Evolutionary conservation across 208 protist species (phyloP).

Genomic region (Trypanosoma theileri): DNA sequence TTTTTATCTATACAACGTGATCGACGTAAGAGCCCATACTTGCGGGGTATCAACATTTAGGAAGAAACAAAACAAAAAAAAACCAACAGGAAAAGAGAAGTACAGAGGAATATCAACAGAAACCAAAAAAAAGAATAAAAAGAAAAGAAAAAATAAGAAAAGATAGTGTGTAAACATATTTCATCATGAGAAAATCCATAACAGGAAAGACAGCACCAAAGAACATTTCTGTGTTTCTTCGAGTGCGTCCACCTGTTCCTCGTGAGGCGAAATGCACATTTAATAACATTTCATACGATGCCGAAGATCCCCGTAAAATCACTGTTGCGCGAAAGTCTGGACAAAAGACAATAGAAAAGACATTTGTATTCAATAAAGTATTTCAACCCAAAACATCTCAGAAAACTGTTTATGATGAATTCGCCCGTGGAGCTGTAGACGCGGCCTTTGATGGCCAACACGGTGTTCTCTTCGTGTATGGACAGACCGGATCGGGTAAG

Average conservation of each 20-base stretch:
- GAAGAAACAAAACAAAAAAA: conserved; percentile 17
- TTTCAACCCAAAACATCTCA: conserved; percentile 58
- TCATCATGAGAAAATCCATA: conserved; percentile 3
- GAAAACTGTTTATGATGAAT: conserved; percentile 73
- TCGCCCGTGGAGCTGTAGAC: conserved; percentile 78
- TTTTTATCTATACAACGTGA: too few relatives aligned
- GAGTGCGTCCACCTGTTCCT: conserved; percentile 71
- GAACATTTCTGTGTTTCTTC: conserved; percentile 86
- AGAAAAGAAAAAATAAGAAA: not conserved
- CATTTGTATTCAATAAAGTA: conserved; percentile 75
- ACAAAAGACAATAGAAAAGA: conserved; percentile 39
- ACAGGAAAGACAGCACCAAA: conserved; percentile 68
- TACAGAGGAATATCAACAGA: not conserved
- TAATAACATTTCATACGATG: conserved; percentile 69
- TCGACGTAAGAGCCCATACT: not conserved
- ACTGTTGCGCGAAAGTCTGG: conserved; percentile 52
- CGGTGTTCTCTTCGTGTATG: conserved; percentile 90
- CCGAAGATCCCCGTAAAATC: conserved; percentile 43
- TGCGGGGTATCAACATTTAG: not conserved
- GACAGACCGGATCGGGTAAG: conserved; percentile 90
- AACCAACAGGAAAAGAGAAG: not conserved
- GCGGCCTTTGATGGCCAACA: conserved; percentile 88
- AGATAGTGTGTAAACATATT: not conserved
- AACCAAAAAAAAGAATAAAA: conserved; percentile 14
- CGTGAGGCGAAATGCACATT: conserved; percentile 74